phyloP scores from a whole-genome alignment of 345 rosid species.

The Ricinus communis region DNA sequence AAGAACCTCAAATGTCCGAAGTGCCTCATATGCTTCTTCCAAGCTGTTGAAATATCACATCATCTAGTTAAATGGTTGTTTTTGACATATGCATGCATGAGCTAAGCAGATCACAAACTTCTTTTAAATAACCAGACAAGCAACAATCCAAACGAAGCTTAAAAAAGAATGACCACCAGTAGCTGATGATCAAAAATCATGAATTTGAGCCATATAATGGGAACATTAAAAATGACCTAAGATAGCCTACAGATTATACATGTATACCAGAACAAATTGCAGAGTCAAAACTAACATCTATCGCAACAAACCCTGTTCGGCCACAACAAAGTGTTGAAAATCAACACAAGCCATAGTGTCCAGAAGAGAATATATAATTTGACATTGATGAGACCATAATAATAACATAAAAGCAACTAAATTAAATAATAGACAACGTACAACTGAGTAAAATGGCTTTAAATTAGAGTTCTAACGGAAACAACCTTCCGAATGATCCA shows the following conservation, averaged over 20 bases:
- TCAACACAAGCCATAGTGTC: too few species aligned
- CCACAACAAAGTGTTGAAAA: too few species aligned
- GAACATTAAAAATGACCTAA: neutral
- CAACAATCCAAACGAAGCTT: neutral
- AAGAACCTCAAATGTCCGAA: slow-evolving; percentile 75
- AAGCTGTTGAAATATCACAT: slow-evolving; percentile 40
- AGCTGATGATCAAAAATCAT: neutral
- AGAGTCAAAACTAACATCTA: neutral
- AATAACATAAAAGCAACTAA: neutral
- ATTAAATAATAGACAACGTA: neutral
- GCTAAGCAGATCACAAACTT: neutral
- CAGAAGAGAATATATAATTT: too few species aligned
- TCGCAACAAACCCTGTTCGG: too few species aligned
- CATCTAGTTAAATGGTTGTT: neutral
- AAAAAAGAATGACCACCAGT: neutral
- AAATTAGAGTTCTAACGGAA: neutral
- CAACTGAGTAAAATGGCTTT: neutral
- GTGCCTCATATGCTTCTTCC: slow-evolving; percentile 75
- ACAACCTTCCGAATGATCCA: slow-evolving; percentile 74
- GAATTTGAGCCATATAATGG: neutral
- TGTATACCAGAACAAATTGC: too few species aligned
- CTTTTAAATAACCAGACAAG: too few species aligned
- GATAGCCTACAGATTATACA: too few species aligned
- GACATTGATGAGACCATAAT: too few species aligned
- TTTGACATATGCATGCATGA: neutral